These are phyloP conservation scores for Aureobasidium sp. DNA, from an alignment of 2,329 filamentous ascomycete genomes.

Conservation along the genomic window DNA sequence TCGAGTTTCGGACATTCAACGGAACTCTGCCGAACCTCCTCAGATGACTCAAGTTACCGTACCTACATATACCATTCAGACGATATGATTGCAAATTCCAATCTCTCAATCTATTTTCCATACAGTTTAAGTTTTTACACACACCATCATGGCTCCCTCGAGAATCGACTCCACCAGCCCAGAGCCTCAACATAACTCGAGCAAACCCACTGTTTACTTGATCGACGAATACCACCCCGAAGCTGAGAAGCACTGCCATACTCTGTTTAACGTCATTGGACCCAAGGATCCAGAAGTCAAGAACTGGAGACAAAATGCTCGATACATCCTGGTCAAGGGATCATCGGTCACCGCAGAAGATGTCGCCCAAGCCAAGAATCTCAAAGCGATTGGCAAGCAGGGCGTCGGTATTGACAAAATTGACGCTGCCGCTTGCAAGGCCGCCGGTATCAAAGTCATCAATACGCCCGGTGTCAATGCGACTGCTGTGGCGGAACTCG, in stretches of 20 bases:
- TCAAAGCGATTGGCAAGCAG: constrained; percentile 39
- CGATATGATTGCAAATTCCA: not conserved
- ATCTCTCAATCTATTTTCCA: too few relatives aligned
- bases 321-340: constrained; percentile 31
- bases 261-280: constrained; percentile 32
- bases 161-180: not conserved
- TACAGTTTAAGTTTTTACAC: not conserved
- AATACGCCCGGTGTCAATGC: constrained; percentile 40
- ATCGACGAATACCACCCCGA: constrained; percentile 24
- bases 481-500: constrained; percentile 27
- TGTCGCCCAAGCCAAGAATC: constrained; percentile 19
- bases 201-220: constrained; percentile 16
- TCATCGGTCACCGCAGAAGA: constrained; percentile 22
- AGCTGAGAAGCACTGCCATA: constrained; percentile 23
- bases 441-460: constrained; percentile 34
- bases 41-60: not conserved
- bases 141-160: not conserved
- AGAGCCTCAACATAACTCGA: not conserved
- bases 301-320: constrained; percentile 34
- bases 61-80: not conserved
- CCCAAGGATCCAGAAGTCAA: constrained; percentile 26
- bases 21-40: not conserved
- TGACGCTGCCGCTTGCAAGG: constrained; percentile 31
- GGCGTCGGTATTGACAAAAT: constrained; percentile 41
- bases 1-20: not conserved